Evolutionary conservation across 768 basidiomycete species (phyloP), one percentile per base, ranked within the genome.

Genomic region (Lactarius hatsudake): DNA sequence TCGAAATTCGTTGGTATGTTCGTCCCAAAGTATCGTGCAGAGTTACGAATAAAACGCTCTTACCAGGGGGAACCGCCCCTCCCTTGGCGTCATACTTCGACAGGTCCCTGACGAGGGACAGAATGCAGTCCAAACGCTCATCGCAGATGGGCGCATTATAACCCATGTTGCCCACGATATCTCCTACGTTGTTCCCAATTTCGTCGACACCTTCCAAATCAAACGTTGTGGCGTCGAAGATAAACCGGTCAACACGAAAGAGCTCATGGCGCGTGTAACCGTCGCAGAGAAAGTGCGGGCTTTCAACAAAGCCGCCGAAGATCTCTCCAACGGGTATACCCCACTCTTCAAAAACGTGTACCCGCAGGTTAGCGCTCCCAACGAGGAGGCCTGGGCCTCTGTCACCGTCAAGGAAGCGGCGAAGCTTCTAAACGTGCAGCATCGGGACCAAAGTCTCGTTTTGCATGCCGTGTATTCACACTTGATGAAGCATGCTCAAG

Each of bases 251-350:
- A 78, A 74, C 34, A 71, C 72, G 18, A 69, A 71, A 6, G 77
- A 89, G 66, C 75, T 82, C 58, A 76, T 79, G 32, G 91, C 93
- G 3, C 83, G 94, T 2, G 81, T 91, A 4, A 81, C 85, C 62
- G 82, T 89, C 23, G 80, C 92, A 30, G 84, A 81, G 71, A 79
- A 77, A n/a, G 72, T 94, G 26, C 84, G 87, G 23, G 75, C 79
- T 5, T 73, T 91, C 28, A 81, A 84, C 63, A 80, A 79, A 45
- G 75, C 76, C 1, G 74, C 87, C 7, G 85, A 89, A 56, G 65
- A 73, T 30, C 57, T 72, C 28, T 70, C 75, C 59, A 76, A 82
- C 68, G 64, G 82, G 55, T 72, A 78, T 26, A 72, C 73, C 9
- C 67, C 72, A 32, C 71, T 72, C 26, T 75, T 78, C 56, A 58